A percentile compares a stretch with the other conserved stretches of the same genome.
Conservation (phyloP, 2,329 filamentous ascomycete genomes). For the Simplicillium aogashimaense region DNA sequence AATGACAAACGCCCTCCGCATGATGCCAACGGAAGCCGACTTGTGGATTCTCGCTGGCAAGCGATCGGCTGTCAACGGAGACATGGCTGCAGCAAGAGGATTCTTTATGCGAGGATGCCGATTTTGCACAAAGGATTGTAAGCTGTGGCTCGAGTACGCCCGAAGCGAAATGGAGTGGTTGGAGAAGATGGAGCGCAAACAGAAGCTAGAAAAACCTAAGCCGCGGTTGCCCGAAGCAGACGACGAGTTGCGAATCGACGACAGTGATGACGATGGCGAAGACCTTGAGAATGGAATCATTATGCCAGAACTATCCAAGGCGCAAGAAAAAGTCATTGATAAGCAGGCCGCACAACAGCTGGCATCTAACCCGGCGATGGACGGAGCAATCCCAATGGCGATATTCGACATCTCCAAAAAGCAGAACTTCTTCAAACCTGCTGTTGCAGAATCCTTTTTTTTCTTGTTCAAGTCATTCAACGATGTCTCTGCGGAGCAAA, state of each 20-base stretch:
- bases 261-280: constrained; percentile 34
- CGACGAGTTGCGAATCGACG: constrained; percentile 31
- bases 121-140: constrained; percentile 69
- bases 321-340: constrained; percentile 32
- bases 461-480: constrained; percentile 65
- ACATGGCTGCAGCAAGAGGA: constrained; percentile 76
- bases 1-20: constrained; percentile 61
- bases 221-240: constrained; percentile 33
- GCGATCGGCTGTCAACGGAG: constrained; percentile 66
- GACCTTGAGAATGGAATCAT: constrained; percentile 28
- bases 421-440: constrained; percentile 58
- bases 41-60: constrained; percentile 83
- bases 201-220: constrained; percentile 48
- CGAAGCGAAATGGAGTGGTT: constrained; percentile 90
- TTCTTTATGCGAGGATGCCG: constrained; percentile 83
- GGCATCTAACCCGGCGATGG: constrained; percentile 70
- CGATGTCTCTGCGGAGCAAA: constrained; percentile 51
- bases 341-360: constrained; percentile 39
- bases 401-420: constrained; percentile 82
- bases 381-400: constrained; percentile 86
- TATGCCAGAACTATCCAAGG: constrained; percentile 33
- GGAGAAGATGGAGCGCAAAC: constrained; percentile 66
- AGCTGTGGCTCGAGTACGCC: constrained; percentile 83
- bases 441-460: constrained; percentile 69
- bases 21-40: constrained; percentile 75